A percentile compares a stretch with the other conserved stretches of the same genome.
These are phyloP conservation scores for Phytophthora pini DNA, from an alignment of 352 stramenopile species.

Conservation along the genomic window DNA sequence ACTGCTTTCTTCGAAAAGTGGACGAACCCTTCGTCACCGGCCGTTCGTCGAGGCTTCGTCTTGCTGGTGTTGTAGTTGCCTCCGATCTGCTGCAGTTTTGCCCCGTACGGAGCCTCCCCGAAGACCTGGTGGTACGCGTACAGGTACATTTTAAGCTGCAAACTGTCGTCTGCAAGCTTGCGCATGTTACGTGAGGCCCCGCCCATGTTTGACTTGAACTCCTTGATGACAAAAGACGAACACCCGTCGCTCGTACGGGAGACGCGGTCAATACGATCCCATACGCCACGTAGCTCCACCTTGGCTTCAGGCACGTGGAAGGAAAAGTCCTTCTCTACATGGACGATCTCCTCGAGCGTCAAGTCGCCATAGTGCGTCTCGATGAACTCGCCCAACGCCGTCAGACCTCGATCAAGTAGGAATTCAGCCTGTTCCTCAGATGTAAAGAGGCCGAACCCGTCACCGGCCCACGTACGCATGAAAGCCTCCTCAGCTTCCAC, in stretches of 20 bases:
- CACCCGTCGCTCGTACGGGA: slow-evolving; percentile 3
- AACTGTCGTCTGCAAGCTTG: slow-evolving; percentile 63
- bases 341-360: slow-evolving; percentile 41
- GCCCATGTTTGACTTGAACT: slow-evolving; percentile 88
- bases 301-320: slow-evolving; percentile 53
- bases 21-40: slow-evolving; percentile 47
- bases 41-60: slow-evolving; percentile 10
- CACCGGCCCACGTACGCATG: slow-evolving; percentile 29
- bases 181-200: slow-evolving; percentile 55
- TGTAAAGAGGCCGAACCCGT: slow-evolving; percentile 48
- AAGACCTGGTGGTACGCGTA: slow-evolving; percentile 73
- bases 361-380: slow-evolving; percentile 34
- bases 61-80: slow-evolving; percentile 27
- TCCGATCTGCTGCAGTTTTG: slow-evolving; percentile 68
- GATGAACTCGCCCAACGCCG: slow-evolving; percentile 57
- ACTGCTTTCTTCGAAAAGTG: slow-evolving; percentile 37
- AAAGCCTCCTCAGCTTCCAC: slow-evolving; percentile 37
- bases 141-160: slow-evolving; percentile 88
- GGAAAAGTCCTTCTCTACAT: slow-evolving; percentile 74
- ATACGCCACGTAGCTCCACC: slow-evolving; percentile 70
- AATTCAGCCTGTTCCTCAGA: slow-evolving; percentile 41
- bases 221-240: slow-evolving; percentile 60
- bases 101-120: slow-evolving; percentile 55
- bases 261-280: slow-evolving; percentile 74
- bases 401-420: slow-evolving; percentile 45